Base-by-base conservation (phyloP, 2,329 filamentous ascomycete species). In the Arthroderma sp. region DNA sequence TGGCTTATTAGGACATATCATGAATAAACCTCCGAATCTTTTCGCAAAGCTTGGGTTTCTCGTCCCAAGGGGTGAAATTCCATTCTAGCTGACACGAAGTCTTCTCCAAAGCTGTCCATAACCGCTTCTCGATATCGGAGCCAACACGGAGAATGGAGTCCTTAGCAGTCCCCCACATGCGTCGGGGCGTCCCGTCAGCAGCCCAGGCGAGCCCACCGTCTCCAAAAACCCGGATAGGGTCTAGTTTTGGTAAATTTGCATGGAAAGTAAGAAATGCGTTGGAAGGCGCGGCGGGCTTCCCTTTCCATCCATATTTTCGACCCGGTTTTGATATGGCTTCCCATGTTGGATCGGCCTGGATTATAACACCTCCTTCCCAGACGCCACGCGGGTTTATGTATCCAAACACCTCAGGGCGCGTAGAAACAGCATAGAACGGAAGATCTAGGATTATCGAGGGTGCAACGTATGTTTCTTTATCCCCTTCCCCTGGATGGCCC, bases 181-280 rank as follows among this genome's bases (percentile, higher is more conserved):
- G 68, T 54, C 66, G 65, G 28, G 68, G 69, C 1, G 65, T 64
- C 13, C 69, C 71, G 44, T 73, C 69, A 2, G 69, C 57, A 0
- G 69, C 71, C 21, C 72, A 72, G 1, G 67, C 64, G 2, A 68
- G 71, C 51, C 73, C 72, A 2, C 66, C 64, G 41, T 65, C 61
- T 6, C 71, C 72, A 54, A 73, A 74, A 2, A 74, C 64, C 9
- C 69, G 66, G 47, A 66, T 65, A 0, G 72, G 72, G 44, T 74
- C 71, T 54, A 75, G 71, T 56, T 74, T 74, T 25, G 72, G 72
- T 47, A 71, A 68, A 56, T 73, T 72, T 23, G 71, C 70, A 57
- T 74, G 71, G 39, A 57, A 61, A 7, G 60, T 60, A 35, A 74
- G 65, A 43, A 73, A 74, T 56, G 72, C 71, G 33, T 61, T 49